phyloP scores from a whole-genome alignment of 2,329 filamentous ascomycete genomes.

The Hypoxylon sp. region DNA sequence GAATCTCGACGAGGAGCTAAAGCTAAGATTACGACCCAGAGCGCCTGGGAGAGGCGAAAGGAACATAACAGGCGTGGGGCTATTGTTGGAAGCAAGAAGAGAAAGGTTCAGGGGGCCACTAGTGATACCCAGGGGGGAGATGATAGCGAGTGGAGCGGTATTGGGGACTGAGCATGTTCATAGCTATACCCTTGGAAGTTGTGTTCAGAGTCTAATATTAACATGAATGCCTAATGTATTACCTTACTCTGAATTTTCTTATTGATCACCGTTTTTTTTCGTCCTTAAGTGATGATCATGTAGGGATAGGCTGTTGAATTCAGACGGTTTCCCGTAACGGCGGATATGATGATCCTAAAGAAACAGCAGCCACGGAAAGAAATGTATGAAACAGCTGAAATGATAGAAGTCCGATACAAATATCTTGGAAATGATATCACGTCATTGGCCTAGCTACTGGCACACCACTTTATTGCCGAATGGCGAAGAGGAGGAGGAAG shows the following conservation, averaged over 20 bases:
- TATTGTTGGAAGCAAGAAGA: slow-evolving; percentile 71
- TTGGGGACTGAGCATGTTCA: slow-evolving; percentile 56
- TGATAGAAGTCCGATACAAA: neutral
- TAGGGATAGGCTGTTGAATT: neutral
- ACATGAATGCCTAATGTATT: neutral
- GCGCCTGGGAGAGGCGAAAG: slow-evolving; percentile 76
- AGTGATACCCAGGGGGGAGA: slow-evolving; percentile 49
- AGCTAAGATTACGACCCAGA: slow-evolving; percentile 84
- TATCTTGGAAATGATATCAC: neutral
- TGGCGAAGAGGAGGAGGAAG: slow-evolving; percentile 18
- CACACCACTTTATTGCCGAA: slow-evolving; percentile 17
- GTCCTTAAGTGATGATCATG: neutral
- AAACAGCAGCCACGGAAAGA: slow-evolving; percentile 4
- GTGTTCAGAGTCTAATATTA: neutral
- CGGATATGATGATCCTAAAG: neutral
- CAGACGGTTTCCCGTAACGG: neutral
- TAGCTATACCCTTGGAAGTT: neutral
- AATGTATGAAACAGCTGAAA: neutral
- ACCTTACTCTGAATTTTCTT: neutral
- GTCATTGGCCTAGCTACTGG: slow-evolving; percentile 11
- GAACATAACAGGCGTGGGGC: slow-evolving; percentile 76
- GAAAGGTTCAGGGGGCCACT: slow-evolving; percentile 56
- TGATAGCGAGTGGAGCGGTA: slow-evolving; percentile 61
- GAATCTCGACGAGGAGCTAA: slow-evolving; percentile 67
- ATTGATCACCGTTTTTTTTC: neutral